These are phyloP conservation scores for Linaria vulgaris DNA, from an alignment of 257 asterid species.

Conservation along the genomic window DNA sequence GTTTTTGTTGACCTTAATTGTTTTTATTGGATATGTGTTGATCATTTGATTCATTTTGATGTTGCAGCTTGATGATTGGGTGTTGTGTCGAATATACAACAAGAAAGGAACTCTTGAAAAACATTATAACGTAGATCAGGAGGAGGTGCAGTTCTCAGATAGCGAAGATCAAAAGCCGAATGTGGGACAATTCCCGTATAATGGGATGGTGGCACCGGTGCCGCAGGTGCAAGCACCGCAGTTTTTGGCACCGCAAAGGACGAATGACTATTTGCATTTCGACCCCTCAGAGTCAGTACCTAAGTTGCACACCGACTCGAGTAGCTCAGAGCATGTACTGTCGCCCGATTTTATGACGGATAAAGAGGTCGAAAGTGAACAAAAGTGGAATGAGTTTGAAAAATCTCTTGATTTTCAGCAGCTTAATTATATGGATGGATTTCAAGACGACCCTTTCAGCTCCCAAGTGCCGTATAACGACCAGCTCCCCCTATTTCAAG, in stretches of 20 bases:
- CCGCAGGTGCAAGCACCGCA: slow-evolving; percentile 21
- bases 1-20: too few relatives aligned
- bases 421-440: slow-evolving; percentile 43
- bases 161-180: slow-evolving; percentile 47
- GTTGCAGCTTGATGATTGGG: slow-evolving; percentile 76
- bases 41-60: not conserved
- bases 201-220: slow-evolving; percentile 19
- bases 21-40: too few relatives aligned
- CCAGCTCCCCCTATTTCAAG: slow-evolving; percentile 45
- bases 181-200: slow-evolving; percentile 13
- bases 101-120: slow-evolving; percentile 62
- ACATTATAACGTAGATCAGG: slow-evolving; percentile 30
- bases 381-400: slow-evolving; percentile 42
- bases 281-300: slow-evolving; percentile 44
- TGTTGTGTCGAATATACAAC: slow-evolving; percentile 70
- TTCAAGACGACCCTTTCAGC: slow-evolving; percentile 50
- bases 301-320: slow-evolving; percentile 48
- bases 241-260: slow-evolving; percentile 21
- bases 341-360: slow-evolving; percentile 42
- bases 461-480: slow-evolving; percentile 51
- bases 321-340: slow-evolving; percentile 44
- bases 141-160: slow-evolving; percentile 28
- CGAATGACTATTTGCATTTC: slow-evolving; percentile 33
- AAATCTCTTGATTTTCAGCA: slow-evolving; percentile 47
- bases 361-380: slow-evolving; percentile 56